Base-by-base conservation (phyloP, 306 rosid genomes). In the Inga laurina region DNA sequence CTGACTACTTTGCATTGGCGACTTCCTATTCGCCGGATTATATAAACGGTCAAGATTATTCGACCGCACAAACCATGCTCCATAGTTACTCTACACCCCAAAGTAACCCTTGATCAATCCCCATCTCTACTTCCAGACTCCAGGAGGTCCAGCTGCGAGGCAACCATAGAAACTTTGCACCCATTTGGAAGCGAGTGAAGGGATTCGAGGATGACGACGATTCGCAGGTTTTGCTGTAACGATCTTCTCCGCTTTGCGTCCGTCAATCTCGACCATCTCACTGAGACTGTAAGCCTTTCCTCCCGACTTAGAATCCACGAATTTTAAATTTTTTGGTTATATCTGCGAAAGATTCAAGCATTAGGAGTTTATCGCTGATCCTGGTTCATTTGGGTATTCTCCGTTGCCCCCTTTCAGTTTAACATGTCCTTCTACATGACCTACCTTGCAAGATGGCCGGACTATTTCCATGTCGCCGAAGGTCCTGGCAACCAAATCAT, bases 391-490 rank as follows among this genome's bases (percentile, higher is more conserved):
- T 46, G 10, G n/a, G 66, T 10, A 34, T 79, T 49, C 49, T 22
- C 75, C 4, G 3, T 72, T 44, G 37, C 70, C 27, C 21, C 12
- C 3, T 86, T 80, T 49, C 93, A 94, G 98, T 97, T 94, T 86
- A 97, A 94, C 74, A 97, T 97, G 99, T 97, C 98, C 18, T 94
- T 94, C 90, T 97, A 97, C 83, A 94, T 97, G 99, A 92, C 99
- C 81, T 97, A 97, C 78, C 87, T 97, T 2, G 99, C 99, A 4
- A 84, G 99, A 87, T 97, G 99, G 98, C 99, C 98, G 0, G 98
- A 97, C 30, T 97, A 97, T 82, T 97, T 97, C 87, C 97, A 97
- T 30, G 97, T 94, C 12, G 98, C 99, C 10, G 85, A 91, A 91
- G 97, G 87, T 67, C 97, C 97, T 27, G 97, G 93, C 12, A 90